phyloP scores from a whole-genome alignment of 805 yeast genomes.

The Ogataea nitratoaversa region DNA sequence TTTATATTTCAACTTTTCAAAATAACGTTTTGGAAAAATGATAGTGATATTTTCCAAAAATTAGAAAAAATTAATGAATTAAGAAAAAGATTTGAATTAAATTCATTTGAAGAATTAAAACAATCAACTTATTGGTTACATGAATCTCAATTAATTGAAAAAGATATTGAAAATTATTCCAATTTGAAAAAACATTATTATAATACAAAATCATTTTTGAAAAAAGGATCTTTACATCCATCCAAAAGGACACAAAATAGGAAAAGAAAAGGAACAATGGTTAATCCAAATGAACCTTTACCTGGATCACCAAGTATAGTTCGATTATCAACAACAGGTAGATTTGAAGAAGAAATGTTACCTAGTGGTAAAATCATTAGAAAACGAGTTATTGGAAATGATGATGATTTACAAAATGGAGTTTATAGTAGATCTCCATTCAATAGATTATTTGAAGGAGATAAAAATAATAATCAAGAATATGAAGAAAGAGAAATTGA shows the following conservation, averaged over 20 bases:
- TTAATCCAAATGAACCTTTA: slow-evolving; percentile 44
- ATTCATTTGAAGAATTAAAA: slow-evolving; percentile 64
- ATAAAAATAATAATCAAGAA: slow-evolving; percentile 21
- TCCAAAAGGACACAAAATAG: slow-evolving; percentile 34
- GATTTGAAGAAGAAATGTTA: slow-evolving; percentile 51
- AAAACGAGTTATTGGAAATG: slow-evolving; percentile 22
- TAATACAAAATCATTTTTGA: slow-evolving; percentile 27
- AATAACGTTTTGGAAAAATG: slow-evolving; percentile 57
- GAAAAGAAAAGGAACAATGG: slow-evolving; percentile 46
- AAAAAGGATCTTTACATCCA: slow-evolving; percentile 33
- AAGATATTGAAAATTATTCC: slow-evolving; percentile 20
- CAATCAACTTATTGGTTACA: slow-evolving; percentile 73
- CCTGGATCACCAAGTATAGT: slow-evolving; percentile 42
- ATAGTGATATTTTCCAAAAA: slow-evolving; percentile 73
- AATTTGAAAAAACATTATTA: slow-evolving; percentile 14
- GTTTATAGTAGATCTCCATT: slow-evolving; percentile 27
- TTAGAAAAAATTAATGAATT: slow-evolving; percentile 68
- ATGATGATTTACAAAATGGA: slow-evolving; percentile 15
- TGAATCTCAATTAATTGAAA: slow-evolving; percentile 28
- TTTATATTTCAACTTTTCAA: slow-evolving; percentile 55
- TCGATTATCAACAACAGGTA: slow-evolving; percentile 29
- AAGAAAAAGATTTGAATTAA: slow-evolving; percentile 66
- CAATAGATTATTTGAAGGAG: slow-evolving; percentile 34
- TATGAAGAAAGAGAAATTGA: slow-evolving; percentile 51
- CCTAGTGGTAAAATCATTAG: slow-evolving; percentile 69